Percentiles rank a stretch among this genome's conserved stretches.
phyloP scores from a whole-genome alignment of 2,329 filamentous ascomycete species.

The Sarocladium strictum region DNA sequence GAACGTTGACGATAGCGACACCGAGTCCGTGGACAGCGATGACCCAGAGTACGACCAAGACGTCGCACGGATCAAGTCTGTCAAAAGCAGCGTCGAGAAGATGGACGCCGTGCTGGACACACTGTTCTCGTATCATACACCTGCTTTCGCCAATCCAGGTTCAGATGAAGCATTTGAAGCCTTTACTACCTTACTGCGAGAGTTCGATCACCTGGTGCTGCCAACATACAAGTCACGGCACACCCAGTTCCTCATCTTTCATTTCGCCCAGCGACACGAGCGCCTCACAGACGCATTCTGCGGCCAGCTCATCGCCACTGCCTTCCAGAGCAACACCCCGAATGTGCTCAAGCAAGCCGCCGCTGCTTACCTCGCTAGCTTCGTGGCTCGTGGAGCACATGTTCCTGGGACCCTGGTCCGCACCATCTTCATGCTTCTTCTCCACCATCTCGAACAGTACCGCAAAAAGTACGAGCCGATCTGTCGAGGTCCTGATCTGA shows the following conservation, averaged over 20 bases:
- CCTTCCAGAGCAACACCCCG: constrained; percentile 56
- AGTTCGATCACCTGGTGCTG: constrained; percentile 83
- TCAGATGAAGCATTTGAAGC: constrained; percentile 63
- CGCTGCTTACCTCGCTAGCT: constrained; percentile 88
- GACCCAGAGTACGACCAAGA: constrained; percentile 61
- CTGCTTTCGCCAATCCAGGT: constrained; percentile 63
- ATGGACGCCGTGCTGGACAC: constrained; percentile 86
- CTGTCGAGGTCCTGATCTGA: constrained; percentile 80
- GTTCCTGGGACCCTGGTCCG: constrained; percentile 72
- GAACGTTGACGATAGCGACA: constrained; percentile 59
- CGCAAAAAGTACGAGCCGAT: constrained; percentile 64
- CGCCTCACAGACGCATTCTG: constrained; percentile 77
- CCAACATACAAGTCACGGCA: constrained; percentile 89
- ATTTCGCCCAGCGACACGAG: constrained; percentile 81
- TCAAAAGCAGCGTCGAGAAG: constrained; percentile 81
- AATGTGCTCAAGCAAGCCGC: constrained; percentile 75
- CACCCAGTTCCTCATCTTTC: constrained; percentile 92
- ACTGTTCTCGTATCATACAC: constrained; percentile 77
- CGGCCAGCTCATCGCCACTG: constrained; percentile 54
- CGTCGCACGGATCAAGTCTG: constrained; percentile 57
- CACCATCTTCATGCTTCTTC: constrained; percentile 73
- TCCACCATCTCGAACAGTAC: constrained; percentile 69
- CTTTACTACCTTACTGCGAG: constrained; percentile 73
- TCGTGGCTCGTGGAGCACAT: constrained; percentile 83
- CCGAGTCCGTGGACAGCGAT: constrained; percentile 66